Evolutionary conservation across 2,329 filamentous ascomycete species (phyloP), one percentile per base, ranked within the genome.

Genomic region (Apiospora kogelbergensis): DNA sequence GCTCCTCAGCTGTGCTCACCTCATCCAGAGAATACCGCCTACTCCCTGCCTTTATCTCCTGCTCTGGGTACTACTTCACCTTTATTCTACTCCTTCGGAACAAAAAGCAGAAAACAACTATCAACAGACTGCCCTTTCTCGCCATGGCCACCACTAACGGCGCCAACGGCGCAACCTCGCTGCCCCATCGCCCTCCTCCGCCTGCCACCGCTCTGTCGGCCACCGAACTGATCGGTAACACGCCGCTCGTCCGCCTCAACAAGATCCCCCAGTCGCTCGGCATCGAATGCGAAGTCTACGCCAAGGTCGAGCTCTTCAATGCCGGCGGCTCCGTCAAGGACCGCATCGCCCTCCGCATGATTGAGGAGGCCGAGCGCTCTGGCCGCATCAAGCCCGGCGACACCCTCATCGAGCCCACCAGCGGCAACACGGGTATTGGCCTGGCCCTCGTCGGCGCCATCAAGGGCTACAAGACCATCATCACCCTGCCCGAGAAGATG

Each of bases 401-500:
- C 82, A 98, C 94, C 67, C 84, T 99, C 77, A 99, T 99, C 78
- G 96, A 99, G 87, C 96, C 96, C 11, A 99, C 96, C 64, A 97
- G 94, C 78, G 96, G 96, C 68, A 99, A 99, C 81, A 99, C 96
- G 85, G 96, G 96, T 73, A 99, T 99, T 73, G 96, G 96, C 26
- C 87, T 99, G 48, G 96, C 96, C 37, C 89, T 99, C 42, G 95
- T 98, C 22, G 95, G 90, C 69, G 96, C 96, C 20, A 93, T 99
- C 77, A 98, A 98, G 85, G 95, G 95, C 73, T 99, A 98, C 87
- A 95, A 95, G 82, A 97, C 95, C 48, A 98, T 99, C 82, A 99
- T 99, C 81, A 99, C 96, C 13, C 89, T 99, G 63, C 96, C 96
- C 66, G 96, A 99, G 84, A 99, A 99, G 86, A 99, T 99, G 96